Conservation (phyloP, 192 early-diverging fungal genomes). For the Mortierella claussenii region DNA sequence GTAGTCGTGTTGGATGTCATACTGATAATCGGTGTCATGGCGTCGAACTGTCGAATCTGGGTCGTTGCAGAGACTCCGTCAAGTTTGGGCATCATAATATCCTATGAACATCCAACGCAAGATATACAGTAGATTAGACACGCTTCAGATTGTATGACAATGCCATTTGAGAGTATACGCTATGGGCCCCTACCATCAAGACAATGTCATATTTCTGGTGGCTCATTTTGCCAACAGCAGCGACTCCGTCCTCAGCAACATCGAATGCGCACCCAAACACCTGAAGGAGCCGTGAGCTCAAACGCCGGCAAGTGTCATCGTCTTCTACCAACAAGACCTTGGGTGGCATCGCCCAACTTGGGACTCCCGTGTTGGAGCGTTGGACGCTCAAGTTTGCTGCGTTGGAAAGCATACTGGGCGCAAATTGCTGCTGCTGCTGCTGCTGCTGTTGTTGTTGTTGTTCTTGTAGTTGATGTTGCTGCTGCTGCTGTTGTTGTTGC, state of each 20-base stretch:
- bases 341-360: constrained; percentile 64
- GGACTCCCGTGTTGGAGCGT: constrained; percentile 41
- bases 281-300: constrained; percentile 66
- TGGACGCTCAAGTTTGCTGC: constrained; percentile 13
- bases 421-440: constrained; percentile 27
- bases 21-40: constrained; percentile 75
- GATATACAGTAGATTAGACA: background rate
- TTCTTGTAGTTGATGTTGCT: constrained; percentile 17
- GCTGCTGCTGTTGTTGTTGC: constrained; percentile 22
- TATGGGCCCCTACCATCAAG: constrained; percentile 63
- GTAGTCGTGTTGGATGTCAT: constrained; percentile 80
- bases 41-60: constrained; percentile 78
- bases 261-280: constrained; percentile 77
- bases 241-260: constrained; percentile 74
- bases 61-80: constrained; percentile 76
- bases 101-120: constrained; percentile 38
- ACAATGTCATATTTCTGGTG: constrained; percentile 79
- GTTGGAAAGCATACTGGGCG: constrained; percentile 9
- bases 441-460: constrained; percentile 24
- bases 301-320: constrained; percentile 66
- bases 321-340: constrained; percentile 78
- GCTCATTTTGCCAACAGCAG: constrained; percentile 70
- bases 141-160: background rate
- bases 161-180: background rate
- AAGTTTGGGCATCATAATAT: constrained; percentile 78